These are phyloP conservation scores for Solanum aculeatissimum DNA, from an alignment of 305 asterid genomes.

Conservation along the genomic window DNA sequence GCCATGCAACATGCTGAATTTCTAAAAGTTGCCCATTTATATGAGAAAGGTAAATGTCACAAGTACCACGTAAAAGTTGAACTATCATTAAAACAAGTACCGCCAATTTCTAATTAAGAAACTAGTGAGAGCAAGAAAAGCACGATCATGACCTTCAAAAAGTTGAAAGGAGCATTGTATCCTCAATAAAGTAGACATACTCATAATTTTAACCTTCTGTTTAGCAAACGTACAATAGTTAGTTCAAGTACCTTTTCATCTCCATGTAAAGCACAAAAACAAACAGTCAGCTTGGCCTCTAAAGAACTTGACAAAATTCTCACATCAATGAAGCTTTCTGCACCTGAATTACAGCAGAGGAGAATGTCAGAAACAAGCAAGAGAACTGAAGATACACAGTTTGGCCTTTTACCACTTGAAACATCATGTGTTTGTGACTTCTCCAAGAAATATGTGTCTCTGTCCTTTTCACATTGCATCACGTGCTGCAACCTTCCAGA, in stretches of 20 bases:
- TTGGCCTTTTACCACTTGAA: constrained; percentile 31
- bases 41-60: neutral
- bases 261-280: constrained; percentile 43
- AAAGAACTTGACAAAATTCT: constrained; percentile 62
- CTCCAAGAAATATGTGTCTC: constrained; percentile 38
- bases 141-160: neutral
- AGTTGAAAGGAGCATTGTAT: neutral
- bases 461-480: constrained; percentile 57
- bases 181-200: neutral
- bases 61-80: neutral
- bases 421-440: constrained; percentile 12
- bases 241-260: constrained; percentile 39
- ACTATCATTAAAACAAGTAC: neutral
- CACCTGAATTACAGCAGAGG: constrained; percentile 29
- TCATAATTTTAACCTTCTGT: neutral
- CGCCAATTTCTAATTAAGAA: neutral
- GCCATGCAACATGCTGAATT: neutral
- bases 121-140: neutral
- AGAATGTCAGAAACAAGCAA: constrained; percentile 6
- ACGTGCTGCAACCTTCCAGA: constrained; percentile 63
- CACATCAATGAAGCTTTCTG: constrained; percentile 35
- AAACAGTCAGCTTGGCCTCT: constrained; percentile 80
- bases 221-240: neutral
- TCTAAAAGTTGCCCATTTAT: neutral
- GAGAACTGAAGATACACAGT: neutral